Percentiles rank a stretch among this genome's conserved stretches.
Evolutionary conservation across 106 monocot genomes (phyloP).

Genomic region (Dioscorea dumetorum): DNA sequence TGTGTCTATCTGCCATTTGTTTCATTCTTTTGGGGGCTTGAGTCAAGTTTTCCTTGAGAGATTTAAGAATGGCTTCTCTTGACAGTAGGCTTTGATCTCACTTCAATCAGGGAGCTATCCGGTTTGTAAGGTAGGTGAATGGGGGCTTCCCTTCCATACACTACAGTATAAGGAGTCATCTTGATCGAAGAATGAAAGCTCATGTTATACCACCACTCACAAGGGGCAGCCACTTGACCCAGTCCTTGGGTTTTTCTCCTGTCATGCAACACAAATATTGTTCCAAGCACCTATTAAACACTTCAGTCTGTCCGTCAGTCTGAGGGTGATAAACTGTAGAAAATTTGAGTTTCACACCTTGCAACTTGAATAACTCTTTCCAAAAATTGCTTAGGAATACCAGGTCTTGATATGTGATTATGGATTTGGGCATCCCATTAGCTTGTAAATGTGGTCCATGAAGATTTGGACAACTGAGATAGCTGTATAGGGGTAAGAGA

Average conservation of each 20-base stretch:
- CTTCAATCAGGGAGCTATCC: not conserved
- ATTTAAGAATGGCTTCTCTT: not conserved
- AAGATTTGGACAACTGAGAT: not conserved
- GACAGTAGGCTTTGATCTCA: not conserved
- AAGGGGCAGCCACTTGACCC: not conserved
- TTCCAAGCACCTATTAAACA: slow-evolving; percentile 5
- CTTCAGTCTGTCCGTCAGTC: slow-evolving; percentile 12
- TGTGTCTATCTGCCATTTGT: not conserved
- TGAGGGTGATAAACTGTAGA: slow-evolving; percentile 8
- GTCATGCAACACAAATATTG: slow-evolving; percentile 2
- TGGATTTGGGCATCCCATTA: not conserved
- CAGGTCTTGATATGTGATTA: not conserved
- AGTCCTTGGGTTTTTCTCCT: not conserved
- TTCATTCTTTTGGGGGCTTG: not conserved
- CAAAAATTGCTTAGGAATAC: slow-evolving; percentile 1
- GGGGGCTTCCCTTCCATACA: no score
- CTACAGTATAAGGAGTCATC: no score
- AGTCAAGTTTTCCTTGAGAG: not conserved
- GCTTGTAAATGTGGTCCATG: not conserved
- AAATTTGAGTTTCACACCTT: not conserved
- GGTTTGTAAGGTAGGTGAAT: not conserved
- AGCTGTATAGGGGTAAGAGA: not conserved
- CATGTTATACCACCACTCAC: slow-evolving; percentile 12
- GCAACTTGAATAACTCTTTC: slow-evolving; percentile 1
- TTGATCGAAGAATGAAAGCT: not conserved